Evolutionary conservation across 2,329 filamentous ascomycete genomes (phyloP).

Genomic region (Ophiocordyceps camponoti-rufipedis): DNA sequence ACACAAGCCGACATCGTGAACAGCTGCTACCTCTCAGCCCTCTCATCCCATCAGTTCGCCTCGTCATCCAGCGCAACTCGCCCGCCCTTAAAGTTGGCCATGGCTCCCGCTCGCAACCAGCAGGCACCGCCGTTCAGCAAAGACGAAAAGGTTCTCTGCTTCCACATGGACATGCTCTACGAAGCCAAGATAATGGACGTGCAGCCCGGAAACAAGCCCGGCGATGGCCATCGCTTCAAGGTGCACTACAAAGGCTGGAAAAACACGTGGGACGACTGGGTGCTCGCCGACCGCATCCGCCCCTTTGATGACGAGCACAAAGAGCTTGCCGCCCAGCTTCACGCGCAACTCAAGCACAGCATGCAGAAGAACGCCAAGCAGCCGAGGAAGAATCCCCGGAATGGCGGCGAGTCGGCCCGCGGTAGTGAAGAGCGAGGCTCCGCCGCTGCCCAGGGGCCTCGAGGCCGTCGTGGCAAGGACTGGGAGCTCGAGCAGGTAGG

Average conservation of each 20-base stretch:
- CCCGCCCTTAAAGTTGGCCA: slow-evolving; percentile 10
- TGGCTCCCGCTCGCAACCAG: slow-evolving; percentile 24
- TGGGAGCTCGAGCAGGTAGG: slow-evolving; percentile 69
- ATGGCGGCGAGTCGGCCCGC: slow-evolving; percentile 32
- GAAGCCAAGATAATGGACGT: slow-evolving; percentile 90
- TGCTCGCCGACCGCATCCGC: slow-evolving; percentile 77
- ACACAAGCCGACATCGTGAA: background rate
- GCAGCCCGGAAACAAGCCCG: slow-evolving; percentile 48
- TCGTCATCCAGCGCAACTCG: background rate
- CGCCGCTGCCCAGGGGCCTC: slow-evolving; percentile 39
- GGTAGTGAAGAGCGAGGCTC: slow-evolving; percentile 64
- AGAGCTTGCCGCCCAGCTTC: slow-evolving; percentile 61
- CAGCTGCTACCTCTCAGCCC: background rate
- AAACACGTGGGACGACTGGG: slow-evolving; percentile 99
- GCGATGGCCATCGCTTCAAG: slow-evolving; percentile 61
- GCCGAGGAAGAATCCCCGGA: slow-evolving; percentile 25
- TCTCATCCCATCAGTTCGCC: background rate
- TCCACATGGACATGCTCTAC: slow-evolving; percentile 92
- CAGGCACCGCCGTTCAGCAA: slow-evolving; percentile 37
- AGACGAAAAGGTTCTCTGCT: slow-evolving; percentile 91
- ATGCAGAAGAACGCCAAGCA: slow-evolving; percentile 35
- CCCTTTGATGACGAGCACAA: slow-evolving; percentile 93
- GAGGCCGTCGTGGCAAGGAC: slow-evolving; percentile 58
- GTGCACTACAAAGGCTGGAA: slow-evolving; percentile 99
- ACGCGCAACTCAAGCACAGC: slow-evolving; percentile 46